Base-by-base conservation (phyloP, 192 early-diverging fungal genomes). In the Chytriomyces sp. region DNA sequence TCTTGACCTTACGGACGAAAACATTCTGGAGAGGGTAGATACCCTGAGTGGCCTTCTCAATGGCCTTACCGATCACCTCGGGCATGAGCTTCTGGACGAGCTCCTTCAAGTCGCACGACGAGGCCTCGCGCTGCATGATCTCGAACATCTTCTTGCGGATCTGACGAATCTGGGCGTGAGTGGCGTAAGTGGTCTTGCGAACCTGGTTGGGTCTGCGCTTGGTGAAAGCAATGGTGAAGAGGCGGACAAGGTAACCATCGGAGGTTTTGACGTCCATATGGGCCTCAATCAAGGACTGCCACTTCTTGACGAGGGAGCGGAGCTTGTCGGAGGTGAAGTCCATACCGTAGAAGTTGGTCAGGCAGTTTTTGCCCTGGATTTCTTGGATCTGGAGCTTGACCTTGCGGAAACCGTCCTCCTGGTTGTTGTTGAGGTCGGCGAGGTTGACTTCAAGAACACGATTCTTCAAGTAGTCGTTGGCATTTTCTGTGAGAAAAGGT, bases 61-160 rank as follows among this genome's bases (percentile, higher is more conserved):
- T 98, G 75, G 93, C 91, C 85, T 88, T 93, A 86, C 96, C 98
- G 77, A 99, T 99, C 55, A 91, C 88, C 83, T 99, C 98, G 68
- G 93, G 88, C 75, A 95, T 90, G 80, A 99, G 91, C 93, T 98
- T 98, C 78, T 88, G 82, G 79, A 99, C 92, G 31, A 98, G 83
- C 81, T 95, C 94, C 89, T 94, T 94, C 81, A 99, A 88, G 82
- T 96, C 93, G 86, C 92, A 92, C 28, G 88, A 79, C 71, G 87
- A 66, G 58, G 91, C 91, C 87, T 96, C 93, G 64, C 85, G 83
- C 72, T 81, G 88, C 87, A 98, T 94, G 86, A 98, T 93, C 86
- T 99, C 98, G 82, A 95, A 95, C 94, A 99, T 99, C 94, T 98
- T 98, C 91, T 98, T 96, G 86, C 98, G 94, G 85, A 99, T 98